Percentiles rank a stretch among this genome's conserved stretches.
phyloP scores from a whole-genome alignment of 805 yeast species.

The Yarrowia porcina region DNA sequence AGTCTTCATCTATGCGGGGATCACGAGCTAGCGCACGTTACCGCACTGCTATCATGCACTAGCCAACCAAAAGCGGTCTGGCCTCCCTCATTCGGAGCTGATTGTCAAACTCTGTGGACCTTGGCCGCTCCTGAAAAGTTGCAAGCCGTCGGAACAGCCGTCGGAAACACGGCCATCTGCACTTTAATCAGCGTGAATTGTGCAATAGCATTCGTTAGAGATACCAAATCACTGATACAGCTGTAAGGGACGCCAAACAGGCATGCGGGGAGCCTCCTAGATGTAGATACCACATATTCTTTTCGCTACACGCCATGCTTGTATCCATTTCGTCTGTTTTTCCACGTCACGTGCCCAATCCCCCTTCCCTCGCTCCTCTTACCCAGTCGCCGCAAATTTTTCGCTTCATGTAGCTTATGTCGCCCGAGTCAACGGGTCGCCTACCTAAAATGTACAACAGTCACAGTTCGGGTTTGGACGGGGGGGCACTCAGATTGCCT shows the following conservation, averaged over 20 bases:
- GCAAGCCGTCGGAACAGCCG: not conserved
- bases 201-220: constrained; percentile 12
- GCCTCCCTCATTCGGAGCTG: constrained; percentile 10
- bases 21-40: constrained; percentile 1
- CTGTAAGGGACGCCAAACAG: constrained; percentile 10
- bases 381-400: not conserved
- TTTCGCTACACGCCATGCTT: not conserved
- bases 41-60: constrained; percentile 17
- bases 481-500: not conserved
- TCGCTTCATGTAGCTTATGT: not conserved
- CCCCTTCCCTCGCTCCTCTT: too few relatives aligned
- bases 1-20: constrained; percentile 2
- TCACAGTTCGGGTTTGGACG: constrained; percentile 13
- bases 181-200: not conserved
- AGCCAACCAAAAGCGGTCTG: not conserved
- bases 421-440: constrained; percentile 18
- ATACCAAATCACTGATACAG: not conserved
- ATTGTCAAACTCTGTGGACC: constrained; percentile 1
- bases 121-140: not conserved
- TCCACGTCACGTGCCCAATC: not conserved
- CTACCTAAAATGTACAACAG: constrained; percentile 9
- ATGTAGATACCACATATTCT: not conserved
- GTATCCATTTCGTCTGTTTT: not conserved
- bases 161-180: constrained; percentile 16
- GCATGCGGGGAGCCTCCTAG: constrained; percentile 8